phyloP scores from a whole-genome alignment of 176 grass and related monocot species.

The Puya raimondii region DNA sequence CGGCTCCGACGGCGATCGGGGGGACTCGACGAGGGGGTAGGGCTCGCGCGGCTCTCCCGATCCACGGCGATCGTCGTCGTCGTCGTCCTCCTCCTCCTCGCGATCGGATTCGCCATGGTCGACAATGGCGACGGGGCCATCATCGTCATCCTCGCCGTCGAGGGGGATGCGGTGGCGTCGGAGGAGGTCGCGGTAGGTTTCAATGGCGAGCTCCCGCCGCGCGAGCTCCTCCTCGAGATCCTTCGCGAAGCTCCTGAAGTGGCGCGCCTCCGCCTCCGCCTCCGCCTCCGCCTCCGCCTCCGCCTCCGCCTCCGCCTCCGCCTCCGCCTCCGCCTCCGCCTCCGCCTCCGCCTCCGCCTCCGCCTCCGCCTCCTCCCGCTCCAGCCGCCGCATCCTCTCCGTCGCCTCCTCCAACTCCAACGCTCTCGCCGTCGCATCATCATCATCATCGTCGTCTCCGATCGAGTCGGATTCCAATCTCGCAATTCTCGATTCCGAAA shows the following conservation, averaged over 20 bases:
- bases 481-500: no score
- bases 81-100: slow-evolving; percentile 36
- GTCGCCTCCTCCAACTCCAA: slow-evolving; percentile 4
- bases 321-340: slow-evolving; percentile 9
- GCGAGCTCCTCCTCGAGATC: slow-evolving; percentile 14
- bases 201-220: slow-evolving; percentile 10
- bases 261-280: slow-evolving; percentile 14
- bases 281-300: slow-evolving; percentile 15
- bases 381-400: slow-evolving; percentile 20
- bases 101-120: slow-evolving; percentile 21
- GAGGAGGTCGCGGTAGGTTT: slow-evolving; percentile 11
- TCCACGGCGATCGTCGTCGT: background rate
- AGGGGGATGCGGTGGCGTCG: slow-evolving; percentile 1
- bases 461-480: background rate
- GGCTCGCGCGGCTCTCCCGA: slow-evolving; percentile 6
- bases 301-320: slow-evolving; percentile 17
- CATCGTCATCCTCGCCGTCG: slow-evolving; percentile 22
- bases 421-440: slow-evolving; percentile 7
- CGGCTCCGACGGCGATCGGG: slow-evolving; percentile 12
- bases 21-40: background rate
- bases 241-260: slow-evolving; percentile 9
- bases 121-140: background rate
- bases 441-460: slow-evolving; percentile 12
- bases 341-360: slow-evolving; percentile 13
- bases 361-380: slow-evolving; percentile 16